phyloP scores from a whole-genome alignment of 2,329 filamentous ascomycete species.

The Colletotrichum tofieldiae region DNA sequence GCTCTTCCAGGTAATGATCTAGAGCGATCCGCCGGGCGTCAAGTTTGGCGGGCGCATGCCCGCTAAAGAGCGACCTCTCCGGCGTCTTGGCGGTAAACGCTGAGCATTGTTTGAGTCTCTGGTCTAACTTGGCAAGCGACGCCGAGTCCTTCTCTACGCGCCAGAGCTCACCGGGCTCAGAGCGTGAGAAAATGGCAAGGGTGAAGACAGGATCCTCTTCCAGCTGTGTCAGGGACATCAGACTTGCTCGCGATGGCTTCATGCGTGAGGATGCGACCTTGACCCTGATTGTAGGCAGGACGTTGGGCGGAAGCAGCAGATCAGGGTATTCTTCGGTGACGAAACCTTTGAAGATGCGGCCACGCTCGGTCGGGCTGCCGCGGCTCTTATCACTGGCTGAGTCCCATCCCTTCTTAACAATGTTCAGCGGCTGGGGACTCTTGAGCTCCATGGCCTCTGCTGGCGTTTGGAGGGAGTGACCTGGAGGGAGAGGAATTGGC shows the following conservation, averaged over 20 bases:
- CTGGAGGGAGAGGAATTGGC: conserved; percentile 80
- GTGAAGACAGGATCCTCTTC: conserved; percentile 97
- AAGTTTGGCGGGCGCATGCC: conserved; percentile 93
- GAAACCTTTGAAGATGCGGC: conserved; percentile 80
- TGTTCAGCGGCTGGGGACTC: conserved; percentile 59
- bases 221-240: conserved; percentile 82
- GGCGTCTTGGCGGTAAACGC: conserved; percentile 83
- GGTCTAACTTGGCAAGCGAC: conserved; percentile 86
- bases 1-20: conserved; percentile 87
- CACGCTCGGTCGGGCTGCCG: conserved; percentile 61
- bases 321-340: conserved; percentile 90
- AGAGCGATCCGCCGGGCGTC: conserved; percentile 87
- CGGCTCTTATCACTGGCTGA: conserved; percentile 51
- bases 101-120: conserved; percentile 82
- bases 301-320: conserved; percentile 88
- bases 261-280: conserved; percentile 95
- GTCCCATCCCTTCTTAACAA: conserved; percentile 53
- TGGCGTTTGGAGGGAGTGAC: conserved; percentile 76
- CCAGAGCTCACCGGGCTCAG: conserved; percentile 87
- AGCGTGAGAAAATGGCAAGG: conserved; percentile 85
- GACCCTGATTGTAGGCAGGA: conserved; percentile 87
- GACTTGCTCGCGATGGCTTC: conserved; percentile 89
- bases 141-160: conserved; percentile 92
- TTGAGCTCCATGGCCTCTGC: conserved; percentile 52
- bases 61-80: conserved; percentile 88